Evolutionary conservation across 2,329 filamentous ascomycete genomes (phyloP).

Genomic region (Clarireedia monteithiana): DNA sequence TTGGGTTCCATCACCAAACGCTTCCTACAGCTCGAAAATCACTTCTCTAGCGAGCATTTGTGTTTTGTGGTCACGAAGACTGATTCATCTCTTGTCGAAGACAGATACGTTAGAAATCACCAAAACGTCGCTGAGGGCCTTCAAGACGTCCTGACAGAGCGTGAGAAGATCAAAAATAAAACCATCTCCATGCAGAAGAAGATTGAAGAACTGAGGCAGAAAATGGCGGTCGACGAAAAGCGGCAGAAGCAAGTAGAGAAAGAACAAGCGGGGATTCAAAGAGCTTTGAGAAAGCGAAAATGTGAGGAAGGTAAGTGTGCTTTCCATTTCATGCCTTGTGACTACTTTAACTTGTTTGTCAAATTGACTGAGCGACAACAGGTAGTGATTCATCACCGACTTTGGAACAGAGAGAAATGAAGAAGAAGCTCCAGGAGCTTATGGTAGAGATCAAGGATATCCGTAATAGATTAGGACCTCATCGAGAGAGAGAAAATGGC

Average conservation of each 20-base stretch:
- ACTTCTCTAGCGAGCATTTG: conserved; percentile 11
- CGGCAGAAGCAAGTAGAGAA: background rate
- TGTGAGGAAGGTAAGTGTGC: background rate
- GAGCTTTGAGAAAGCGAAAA: background rate
- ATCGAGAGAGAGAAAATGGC: too few species aligned
- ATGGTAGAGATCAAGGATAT: too few species aligned
- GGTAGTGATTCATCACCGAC: too few species aligned
- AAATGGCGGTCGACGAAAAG: background rate
- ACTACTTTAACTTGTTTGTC: too few species aligned
- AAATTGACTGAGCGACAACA: too few species aligned
- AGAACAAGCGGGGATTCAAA: background rate
- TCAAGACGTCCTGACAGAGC: background rate
- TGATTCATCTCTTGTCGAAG: conserved; percentile 9
- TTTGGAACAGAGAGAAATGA: too few species aligned
- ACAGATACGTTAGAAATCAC: conserved; percentile 9
- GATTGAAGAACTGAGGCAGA: background rate
- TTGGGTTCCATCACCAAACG: conserved; percentile 12
- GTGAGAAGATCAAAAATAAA: background rate
- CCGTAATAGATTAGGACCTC: too few species aligned
- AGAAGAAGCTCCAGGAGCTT: too few species aligned
- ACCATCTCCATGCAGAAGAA: background rate
- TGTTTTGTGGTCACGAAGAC: conserved; percentile 18
- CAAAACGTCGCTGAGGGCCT: conserved; percentile 1
- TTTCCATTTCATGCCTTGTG: background rate
- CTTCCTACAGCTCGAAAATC: conserved; percentile 16